Conservation (phyloP, 768 basidiomycete species). For the Xerocomellus intermedius region DNA sequence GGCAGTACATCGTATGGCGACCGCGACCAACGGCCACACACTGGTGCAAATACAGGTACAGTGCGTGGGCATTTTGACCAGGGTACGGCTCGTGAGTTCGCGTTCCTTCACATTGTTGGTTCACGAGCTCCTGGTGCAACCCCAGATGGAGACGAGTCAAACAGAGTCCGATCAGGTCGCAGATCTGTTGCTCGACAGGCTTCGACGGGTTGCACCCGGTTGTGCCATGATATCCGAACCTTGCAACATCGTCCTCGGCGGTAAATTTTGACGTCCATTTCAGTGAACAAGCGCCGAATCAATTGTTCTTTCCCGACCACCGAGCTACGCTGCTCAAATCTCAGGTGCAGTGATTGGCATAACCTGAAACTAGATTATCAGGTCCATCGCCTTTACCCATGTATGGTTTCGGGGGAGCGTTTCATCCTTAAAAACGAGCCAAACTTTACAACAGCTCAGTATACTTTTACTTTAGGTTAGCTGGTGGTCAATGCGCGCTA, state of each 20-base stretch:
- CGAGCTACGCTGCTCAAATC: no score
- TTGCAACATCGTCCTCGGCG: background rate
- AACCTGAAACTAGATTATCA: background rate
- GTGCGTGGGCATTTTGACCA: background rate
- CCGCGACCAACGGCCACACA: background rate
- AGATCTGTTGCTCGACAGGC: background rate
- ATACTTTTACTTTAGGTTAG: background rate
- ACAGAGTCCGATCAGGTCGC: background rate
- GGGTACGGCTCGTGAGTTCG: background rate
- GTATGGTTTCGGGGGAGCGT: background rate
- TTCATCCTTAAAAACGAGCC: background rate
- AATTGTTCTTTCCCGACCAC: no score
- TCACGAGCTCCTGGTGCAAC: background rate
- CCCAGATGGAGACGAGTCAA: background rate
- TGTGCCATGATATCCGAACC: background rate
- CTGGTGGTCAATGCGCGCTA: background rate
- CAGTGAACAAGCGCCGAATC: background rate
- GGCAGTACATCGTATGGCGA: no score
- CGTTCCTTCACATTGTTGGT: background rate
- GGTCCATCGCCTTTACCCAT: background rate
- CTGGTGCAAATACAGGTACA: background rate
- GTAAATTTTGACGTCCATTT: background rate
- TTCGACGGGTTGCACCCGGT: background rate
- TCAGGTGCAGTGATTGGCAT: background rate
- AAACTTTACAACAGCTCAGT: background rate